phyloP scores from a whole-genome alignment of 2,329 filamentous ascomycete species.

The Cercospora sp. region DNA sequence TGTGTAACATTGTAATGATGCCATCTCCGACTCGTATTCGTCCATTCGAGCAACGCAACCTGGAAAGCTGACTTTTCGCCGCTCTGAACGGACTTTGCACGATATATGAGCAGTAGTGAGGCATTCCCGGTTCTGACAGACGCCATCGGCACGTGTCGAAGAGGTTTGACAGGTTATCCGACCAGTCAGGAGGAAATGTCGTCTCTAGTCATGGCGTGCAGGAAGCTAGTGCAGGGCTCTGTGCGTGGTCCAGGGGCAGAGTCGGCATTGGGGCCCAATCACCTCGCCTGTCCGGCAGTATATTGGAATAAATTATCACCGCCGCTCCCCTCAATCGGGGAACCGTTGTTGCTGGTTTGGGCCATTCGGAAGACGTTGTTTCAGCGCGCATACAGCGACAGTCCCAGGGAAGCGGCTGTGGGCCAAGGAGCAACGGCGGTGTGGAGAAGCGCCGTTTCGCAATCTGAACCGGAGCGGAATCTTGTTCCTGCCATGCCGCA shows the following conservation, averaged over 20 bases:
- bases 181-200: not conserved
- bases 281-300: not conserved
- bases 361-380: not conserved
- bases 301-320: not conserved
- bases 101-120: not conserved
- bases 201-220: slow-evolving; percentile 11
- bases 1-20: not conserved
- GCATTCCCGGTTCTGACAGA: not conserved
- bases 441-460: not conserved
- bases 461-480: not conserved
- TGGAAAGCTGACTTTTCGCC: not conserved
- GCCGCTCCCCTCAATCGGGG: not conserved
- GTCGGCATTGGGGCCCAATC: slow-evolving; percentile 5
- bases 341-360: not conserved
- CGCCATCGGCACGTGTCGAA: not conserved
- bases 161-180: not conserved
- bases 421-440: not conserved
- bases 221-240: slow-evolving; percentile 10
- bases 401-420: not conserved
- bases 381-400: not conserved
- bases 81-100: not conserved
- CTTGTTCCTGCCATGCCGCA: slow-evolving; percentile 3
- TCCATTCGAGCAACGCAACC: not conserved
- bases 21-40: not conserved
- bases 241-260: not conserved